Evolutionary conservation across 163 green algal species (phyloP).

Genomic region (Chloromonas sp.): DNA sequence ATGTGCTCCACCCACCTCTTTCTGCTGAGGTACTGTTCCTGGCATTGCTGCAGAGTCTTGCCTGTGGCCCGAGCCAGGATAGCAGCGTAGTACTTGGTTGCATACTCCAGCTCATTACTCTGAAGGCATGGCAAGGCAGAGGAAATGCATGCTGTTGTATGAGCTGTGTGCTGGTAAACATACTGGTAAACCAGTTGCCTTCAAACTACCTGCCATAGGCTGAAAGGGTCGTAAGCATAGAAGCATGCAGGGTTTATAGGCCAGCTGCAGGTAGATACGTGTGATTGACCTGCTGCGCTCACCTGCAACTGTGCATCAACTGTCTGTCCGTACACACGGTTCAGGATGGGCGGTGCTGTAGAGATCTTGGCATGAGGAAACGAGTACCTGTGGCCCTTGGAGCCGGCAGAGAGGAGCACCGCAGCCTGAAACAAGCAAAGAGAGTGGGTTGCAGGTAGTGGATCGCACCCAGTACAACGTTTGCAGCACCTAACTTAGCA

Average conservation of each 20-base stretch:
- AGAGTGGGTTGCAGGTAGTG: not conserved
- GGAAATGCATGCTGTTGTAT: too few relatives aligned
- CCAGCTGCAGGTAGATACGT: too few relatives aligned
- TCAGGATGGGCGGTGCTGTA: conserved; percentile 48
- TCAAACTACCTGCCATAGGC: not conserved
- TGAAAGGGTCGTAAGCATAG: not conserved
- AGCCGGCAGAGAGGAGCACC: conserved; percentile 46
- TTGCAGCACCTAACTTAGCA: not conserved
- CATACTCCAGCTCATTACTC: conserved; percentile 54
- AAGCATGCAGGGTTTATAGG: not conserved
- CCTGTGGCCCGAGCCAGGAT: conserved; percentile 52
- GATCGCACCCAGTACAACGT: not conserved
- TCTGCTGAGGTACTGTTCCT: conserved; percentile 50
- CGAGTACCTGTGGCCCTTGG: conserved; percentile 50
- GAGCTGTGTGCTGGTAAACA: too few relatives aligned
- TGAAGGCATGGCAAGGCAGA: conserved; percentile 11
- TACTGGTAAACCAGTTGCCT: too few relatives aligned
- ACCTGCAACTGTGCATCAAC: conserved; percentile 56
- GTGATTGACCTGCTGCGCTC: not conserved
- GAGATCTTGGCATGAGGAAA: conserved; percentile 51
- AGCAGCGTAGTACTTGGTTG: conserved; percentile 59
- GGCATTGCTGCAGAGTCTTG: conserved; percentile 52
- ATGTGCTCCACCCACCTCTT: conserved; percentile 23
- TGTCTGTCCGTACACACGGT: conserved; percentile 57
- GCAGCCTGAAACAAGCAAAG: conserved; percentile 23